These are phyloP conservation scores for Trichoderma sp. DNA, from an alignment of 2,329 filamentous ascomycete genomes.

Conservation along the genomic window DNA sequence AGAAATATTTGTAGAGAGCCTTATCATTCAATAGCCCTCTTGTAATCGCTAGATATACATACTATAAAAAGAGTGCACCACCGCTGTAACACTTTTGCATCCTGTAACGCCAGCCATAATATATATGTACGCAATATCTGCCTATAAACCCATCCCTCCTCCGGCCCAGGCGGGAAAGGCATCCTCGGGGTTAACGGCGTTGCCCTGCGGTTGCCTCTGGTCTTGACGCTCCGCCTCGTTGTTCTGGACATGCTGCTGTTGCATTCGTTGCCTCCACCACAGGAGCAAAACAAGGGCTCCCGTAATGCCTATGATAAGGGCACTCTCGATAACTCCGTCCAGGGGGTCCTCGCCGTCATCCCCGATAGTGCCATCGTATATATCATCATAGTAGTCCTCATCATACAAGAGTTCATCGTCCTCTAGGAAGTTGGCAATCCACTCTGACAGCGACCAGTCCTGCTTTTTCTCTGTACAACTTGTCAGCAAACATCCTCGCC, in stretches of 20 bases:
- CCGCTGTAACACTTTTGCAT: conserved; percentile 16
- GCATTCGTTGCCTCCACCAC: conserved; percentile 73
- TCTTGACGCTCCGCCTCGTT: conserved; percentile 34
- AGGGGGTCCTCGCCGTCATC: conserved; percentile 61
- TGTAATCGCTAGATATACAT: neutral
- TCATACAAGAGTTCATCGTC: conserved; percentile 67
- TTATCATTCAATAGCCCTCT: neutral
- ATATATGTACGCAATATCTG: conserved; percentile 18
- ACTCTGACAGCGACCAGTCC: conserved; percentile 77
- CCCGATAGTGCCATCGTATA: conserved; percentile 54
- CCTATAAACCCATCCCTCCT: conserved; percentile 36
- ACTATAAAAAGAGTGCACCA: neutral
- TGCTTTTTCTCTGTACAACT: conserved; percentile 58
- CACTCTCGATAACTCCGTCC: conserved; percentile 77
- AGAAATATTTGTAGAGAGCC: neutral
- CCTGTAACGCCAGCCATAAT: conserved; percentile 24
- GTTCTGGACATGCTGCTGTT: conserved; percentile 50
- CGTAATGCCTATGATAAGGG: conserved; percentile 77
- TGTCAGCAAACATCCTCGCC: neutral
- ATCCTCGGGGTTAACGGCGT: conserved; percentile 25
- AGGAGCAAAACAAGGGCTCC: conserved; percentile 72
- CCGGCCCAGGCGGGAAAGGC: conserved; percentile 38
- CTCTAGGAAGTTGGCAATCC: conserved; percentile 81
- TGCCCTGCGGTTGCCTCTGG: conserved; percentile 32
- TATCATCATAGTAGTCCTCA: conserved; percentile 52